These are phyloP conservation scores for Cutaneotrichosporon sp. DNA, from an alignment of 1,284 basidiomycete genomes.

Conservation along the genomic window DNA sequence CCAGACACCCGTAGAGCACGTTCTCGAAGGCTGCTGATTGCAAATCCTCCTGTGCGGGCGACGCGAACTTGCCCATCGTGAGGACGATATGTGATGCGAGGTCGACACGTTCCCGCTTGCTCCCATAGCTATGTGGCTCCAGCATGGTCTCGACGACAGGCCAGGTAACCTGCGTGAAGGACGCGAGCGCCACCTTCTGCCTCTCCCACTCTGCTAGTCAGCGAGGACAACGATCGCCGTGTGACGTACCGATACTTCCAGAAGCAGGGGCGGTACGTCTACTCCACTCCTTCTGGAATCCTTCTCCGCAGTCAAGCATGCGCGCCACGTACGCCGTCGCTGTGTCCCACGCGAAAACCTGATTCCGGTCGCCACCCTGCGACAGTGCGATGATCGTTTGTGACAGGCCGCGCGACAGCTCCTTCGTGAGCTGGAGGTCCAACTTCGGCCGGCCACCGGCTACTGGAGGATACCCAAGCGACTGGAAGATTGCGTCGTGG, in stretches of 20 bases:
- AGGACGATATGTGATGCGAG: constrained; percentile 25
- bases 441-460: background rate
- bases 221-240: background rate
- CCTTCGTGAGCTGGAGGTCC: constrained; percentile 3
- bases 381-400: constrained; percentile 25
- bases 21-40: constrained; percentile 32
- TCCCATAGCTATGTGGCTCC: constrained; percentile 10
- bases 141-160: constrained; percentile 30
- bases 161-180: constrained; percentile 28
- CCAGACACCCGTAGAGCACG: constrained; percentile 36
- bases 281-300: constrained; percentile 16
- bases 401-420: constrained; percentile 22
- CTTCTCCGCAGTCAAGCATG: constrained; percentile 17
- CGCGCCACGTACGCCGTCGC: constrained; percentile 26
- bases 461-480: constrained; percentile 15
- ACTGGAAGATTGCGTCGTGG: constrained; percentile 14
- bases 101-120: constrained; percentile 10
- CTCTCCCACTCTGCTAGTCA: constrained; percentile 26
- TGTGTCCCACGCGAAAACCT: constrained; percentile 23
- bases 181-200: constrained; percentile 30
- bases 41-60: constrained; percentile 23
- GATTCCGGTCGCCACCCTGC: constrained; percentile 24
- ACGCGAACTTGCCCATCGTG: constrained; percentile 30
- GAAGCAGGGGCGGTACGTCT: constrained; percentile 5
- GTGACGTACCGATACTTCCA: constrained; percentile 12